phyloP scores from a whole-genome alignment of 805 yeast genomes.

The Candida sanyiensis region DNA sequence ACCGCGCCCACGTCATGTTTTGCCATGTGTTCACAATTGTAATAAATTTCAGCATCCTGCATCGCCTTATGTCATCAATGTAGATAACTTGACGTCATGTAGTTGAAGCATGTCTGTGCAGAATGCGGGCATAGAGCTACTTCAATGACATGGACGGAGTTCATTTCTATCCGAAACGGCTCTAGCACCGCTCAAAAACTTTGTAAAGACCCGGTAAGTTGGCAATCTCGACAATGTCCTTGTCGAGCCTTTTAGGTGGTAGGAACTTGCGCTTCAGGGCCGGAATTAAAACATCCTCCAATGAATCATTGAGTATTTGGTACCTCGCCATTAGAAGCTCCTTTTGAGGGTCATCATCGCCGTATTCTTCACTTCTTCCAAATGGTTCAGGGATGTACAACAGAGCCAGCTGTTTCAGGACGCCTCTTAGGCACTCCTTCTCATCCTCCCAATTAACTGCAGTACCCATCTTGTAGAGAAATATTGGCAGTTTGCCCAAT shows the following conservation, averaged over 20 bases:
- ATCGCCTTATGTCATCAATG: not conserved
- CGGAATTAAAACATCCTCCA: conserved; percentile 66
- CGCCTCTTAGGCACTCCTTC: conserved; percentile 56
- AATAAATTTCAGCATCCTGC: not conserved
- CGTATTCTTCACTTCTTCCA: conserved; percentile 25
- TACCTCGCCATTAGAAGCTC: conserved; percentile 24
- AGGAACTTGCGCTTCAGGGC: conserved; percentile 53
- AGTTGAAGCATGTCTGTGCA: too few species aligned
- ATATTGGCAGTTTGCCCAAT: conserved; percentile 55
- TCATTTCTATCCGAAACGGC: too few species aligned
- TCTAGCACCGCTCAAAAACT: conserved; percentile 88
- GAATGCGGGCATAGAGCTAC: too few species aligned
- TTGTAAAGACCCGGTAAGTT: conserved; percentile 84
- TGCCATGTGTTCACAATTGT: not conserved
- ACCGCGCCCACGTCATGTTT: not conserved
- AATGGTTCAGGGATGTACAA: conserved; percentile 63
- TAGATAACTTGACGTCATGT: too few species aligned
- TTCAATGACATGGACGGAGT: too few species aligned
- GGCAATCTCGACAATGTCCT: conserved; percentile 76
- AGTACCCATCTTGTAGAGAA: conserved; percentile 56
- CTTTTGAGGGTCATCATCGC: conserved; percentile 19
- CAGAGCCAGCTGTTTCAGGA: conserved; percentile 63
- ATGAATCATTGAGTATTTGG: conserved; percentile 28
- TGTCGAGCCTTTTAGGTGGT: conserved; percentile 49
- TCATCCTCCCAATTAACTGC: conserved; percentile 65